Evolutionary conservation across 2,329 filamentous ascomycete species (phyloP), one percentile per base, ranked within the genome.

Genomic region (Monosporascus cannonballus): DNA sequence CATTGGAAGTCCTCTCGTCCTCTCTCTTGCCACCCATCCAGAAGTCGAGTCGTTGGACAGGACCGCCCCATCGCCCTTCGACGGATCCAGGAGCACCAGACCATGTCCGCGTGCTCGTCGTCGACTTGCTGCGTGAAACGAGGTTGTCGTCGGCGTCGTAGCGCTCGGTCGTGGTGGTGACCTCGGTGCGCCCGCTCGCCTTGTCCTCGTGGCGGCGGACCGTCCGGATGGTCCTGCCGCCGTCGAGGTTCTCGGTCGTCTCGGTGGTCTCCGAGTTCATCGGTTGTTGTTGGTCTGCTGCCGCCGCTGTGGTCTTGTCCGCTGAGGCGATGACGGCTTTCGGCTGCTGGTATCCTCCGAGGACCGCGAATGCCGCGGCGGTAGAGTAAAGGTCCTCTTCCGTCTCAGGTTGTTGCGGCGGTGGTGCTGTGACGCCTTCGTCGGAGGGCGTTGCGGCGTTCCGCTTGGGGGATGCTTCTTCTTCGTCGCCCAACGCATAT

Each of bases 111-210:
- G 51, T 49, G 20, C 17, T 58, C 25, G 55, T 56, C 8, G 49
- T 56, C 47, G 53, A 36, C 56, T 56, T 47, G 4, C 42, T 41
- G 25, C 37, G 49, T 9, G 51, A 34, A 52, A 59, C 20, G 7
- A 65, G 47, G 15, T 61, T 60, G 24, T 62, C 64, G n/a, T 58
- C 27, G 4, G 57, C 49, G 37, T 65, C 57, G 41, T 51, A 64
- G 5, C 41, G 51, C 30, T 56, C 42, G 36, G 48, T 58, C 8
- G 51, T 58, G 3, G 55, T 62, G 1, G 47, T 59, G 18, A 53
- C 41, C 42, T 57, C 49, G 1, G 51, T 54, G 20, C 48, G 54
- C 6, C 57, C 56, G 17, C 56, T 49, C 3, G 20, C n/a, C 17
- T 39, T 53, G 42, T 46, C 42, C 22, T 25, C 42, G 20, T 27